Evolutionary conservation across 768 basidiomycete genomes (phyloP).

Genomic region (Panus rudis): DNA sequence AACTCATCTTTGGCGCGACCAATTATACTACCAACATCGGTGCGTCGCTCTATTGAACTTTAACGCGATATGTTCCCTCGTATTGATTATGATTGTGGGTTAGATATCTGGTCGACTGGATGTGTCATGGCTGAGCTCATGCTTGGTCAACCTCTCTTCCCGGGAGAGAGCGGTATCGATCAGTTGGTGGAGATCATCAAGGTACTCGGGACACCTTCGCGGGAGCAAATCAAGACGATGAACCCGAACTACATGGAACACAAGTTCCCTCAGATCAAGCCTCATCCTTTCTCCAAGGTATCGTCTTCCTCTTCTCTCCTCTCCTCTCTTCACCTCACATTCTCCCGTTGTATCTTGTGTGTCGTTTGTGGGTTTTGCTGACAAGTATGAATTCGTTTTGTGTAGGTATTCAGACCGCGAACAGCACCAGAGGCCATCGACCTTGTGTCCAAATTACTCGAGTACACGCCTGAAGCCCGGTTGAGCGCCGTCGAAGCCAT

Average conservation of each 20-base stretch:
- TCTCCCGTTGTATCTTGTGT: slow-evolving; percentile 4
- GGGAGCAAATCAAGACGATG: slow-evolving; percentile 99
- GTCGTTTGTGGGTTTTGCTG: slow-evolving; percentile 5
- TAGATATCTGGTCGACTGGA: slow-evolving; percentile 99
- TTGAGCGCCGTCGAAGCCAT: slow-evolving; percentile 87
- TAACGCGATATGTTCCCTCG: neutral
- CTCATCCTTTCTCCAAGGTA: slow-evolving; percentile 98
- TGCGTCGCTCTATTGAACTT: slow-evolving; percentile 30
- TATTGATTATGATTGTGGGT: neutral
- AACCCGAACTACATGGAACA: slow-evolving; percentile 99
- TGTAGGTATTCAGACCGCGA: slow-evolving; percentile 93
- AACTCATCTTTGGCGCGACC: slow-evolving; percentile 98
- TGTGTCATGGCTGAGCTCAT: slow-evolving; percentile 99
- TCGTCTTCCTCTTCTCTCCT: too few species aligned
- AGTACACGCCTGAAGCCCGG: slow-evolving; percentile 95
- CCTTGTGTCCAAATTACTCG: slow-evolving; percentile 87
- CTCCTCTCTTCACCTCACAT: neutral
- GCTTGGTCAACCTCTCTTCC: slow-evolving; percentile 98
- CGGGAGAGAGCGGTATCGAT: slow-evolving; percentile 97
- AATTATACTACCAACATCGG: slow-evolving; percentile 99
- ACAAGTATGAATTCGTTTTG: slow-evolving; percentile 10
- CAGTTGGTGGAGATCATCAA: slow-evolving; percentile 99
- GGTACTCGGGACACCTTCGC: slow-evolving; percentile 94
- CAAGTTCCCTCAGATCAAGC: slow-evolving; percentile 99
- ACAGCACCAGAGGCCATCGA: slow-evolving; percentile 96